A percentile compares a stretch with the other conserved stretches of the same genome.
These are phyloP conservation scores for Lyophyllum shimeji DNA, from an alignment of 768 basidiomycete genomes.

Conservation along the genomic window DNA sequence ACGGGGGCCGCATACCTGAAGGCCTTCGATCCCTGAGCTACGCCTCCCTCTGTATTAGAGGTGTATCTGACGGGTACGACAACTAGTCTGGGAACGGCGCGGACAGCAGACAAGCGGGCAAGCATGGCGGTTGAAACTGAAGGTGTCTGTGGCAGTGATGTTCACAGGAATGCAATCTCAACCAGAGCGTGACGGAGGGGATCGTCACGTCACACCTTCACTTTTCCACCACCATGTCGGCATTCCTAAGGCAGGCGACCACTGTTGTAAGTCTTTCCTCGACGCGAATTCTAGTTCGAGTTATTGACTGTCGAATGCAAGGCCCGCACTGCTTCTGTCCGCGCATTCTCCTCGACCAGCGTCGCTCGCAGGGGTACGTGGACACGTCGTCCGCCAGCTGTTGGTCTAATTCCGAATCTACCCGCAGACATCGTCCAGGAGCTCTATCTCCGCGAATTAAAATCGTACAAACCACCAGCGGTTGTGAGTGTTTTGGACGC, in stretches of 20 bases:
- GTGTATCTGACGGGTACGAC: constrained; percentile 35
- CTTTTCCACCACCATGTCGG: constrained; percentile 60
- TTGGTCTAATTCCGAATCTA: constrained; percentile 35
- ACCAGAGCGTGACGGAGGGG: constrained; percentile 26
- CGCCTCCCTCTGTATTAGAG: constrained; percentile 52
- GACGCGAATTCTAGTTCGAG: not conserved
- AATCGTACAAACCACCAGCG: constrained; percentile 79
- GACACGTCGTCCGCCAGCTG: not conserved
- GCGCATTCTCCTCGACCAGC: constrained; percentile 60
- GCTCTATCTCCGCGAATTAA: constrained; percentile 87
- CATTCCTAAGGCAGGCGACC: constrained; percentile 61
- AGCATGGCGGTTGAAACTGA: constrained; percentile 36
- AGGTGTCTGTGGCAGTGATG: constrained; percentile 8
- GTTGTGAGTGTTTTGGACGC: constrained; percentile 48
- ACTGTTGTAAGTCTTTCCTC: constrained; percentile 38
- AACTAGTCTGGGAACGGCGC: constrained; percentile 39
- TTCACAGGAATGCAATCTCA: constrained; percentile 11
- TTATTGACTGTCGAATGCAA: constrained; percentile 22
- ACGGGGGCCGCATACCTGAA: constrained; percentile 53
- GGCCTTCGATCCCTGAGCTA: constrained; percentile 54
- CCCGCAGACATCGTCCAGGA: constrained; percentile 89
- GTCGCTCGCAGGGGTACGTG: constrained; percentile 63
- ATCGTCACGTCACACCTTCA: constrained; percentile 48
- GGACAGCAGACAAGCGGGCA: constrained; percentile 37
- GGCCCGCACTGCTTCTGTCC: constrained; percentile 52